phyloP scores from a whole-genome alignment of 352 stramenopile species.

The Phytopythium vexans region DNA sequence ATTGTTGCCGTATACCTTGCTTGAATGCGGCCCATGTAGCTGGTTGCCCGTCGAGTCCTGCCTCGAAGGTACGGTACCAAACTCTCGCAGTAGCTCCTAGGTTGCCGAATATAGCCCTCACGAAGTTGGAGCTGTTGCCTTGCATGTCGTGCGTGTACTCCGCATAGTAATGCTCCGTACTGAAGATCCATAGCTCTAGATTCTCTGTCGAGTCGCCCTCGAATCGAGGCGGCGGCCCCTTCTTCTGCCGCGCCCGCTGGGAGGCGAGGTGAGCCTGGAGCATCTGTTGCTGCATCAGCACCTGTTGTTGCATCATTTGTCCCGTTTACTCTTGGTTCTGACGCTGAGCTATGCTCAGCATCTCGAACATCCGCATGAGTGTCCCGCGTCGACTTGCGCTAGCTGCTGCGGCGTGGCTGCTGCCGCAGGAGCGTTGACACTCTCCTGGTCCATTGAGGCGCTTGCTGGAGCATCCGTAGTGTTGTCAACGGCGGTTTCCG shows the following conservation, averaged over 20 bases:
- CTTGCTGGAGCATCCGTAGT: too few species aligned
- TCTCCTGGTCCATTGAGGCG: background rate
- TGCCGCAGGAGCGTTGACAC: background rate
- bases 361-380: constrained; percentile 6
- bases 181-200: constrained; percentile 10
- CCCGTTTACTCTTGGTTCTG: constrained; percentile 6
- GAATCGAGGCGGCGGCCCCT: constrained; percentile 3
- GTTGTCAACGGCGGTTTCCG: background rate
- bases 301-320: constrained; percentile 9
- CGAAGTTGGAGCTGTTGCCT: background rate
- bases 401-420: background rate
- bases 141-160: background rate
- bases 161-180: constrained; percentile 9
- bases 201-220: constrained; percentile 2
- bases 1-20: background rate
- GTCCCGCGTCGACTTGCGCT: constrained; percentile 1
- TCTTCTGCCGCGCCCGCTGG: constrained; percentile 7
- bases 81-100: background rate
- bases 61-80: constrained; percentile 10
- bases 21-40: constrained; percentile 5
- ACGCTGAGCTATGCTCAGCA: constrained; percentile 2
- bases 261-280: constrained; percentile 2
- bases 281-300: constrained; percentile 8
- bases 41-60: background rate
- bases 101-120: constrained; percentile 8